Evolutionary conservation across 352 stramenopile species (phyloP).

Genomic region (Phytophthora litchii): DNA sequence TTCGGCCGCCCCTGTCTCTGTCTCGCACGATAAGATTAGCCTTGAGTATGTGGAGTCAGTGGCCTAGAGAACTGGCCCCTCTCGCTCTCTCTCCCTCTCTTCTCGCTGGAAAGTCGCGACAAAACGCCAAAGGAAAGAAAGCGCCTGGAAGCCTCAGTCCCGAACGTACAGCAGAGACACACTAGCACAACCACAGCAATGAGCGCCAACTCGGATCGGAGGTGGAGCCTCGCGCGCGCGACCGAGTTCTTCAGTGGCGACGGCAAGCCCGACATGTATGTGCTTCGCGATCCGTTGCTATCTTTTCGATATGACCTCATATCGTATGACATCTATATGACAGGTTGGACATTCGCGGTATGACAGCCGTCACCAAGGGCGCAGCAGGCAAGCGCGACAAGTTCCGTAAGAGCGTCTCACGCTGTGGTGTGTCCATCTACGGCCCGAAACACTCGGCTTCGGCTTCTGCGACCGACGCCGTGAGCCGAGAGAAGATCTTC

Average conservation of each 20-base stretch:
- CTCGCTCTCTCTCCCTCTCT: slow-evolving; percentile 35
- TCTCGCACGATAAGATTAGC: slow-evolving; percentile 18
- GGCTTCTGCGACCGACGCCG: slow-evolving; percentile 24
- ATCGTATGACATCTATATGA: not conserved
- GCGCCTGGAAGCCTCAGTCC: slow-evolving; percentile 20
- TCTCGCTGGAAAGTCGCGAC: slow-evolving; percentile 37
- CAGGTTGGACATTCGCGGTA: slow-evolving; percentile 86
- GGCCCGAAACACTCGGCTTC: slow-evolving; percentile 77
- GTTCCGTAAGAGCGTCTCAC: slow-evolving; percentile 87
- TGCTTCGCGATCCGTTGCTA: not conserved
- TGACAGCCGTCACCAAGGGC: slow-evolving; percentile 87
- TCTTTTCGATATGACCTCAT: not conserved
- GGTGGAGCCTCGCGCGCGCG: slow-evolving; percentile 86
- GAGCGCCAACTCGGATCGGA: slow-evolving; percentile 67
- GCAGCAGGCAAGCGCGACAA: slow-evolving; percentile 87
- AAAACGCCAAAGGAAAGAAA: slow-evolving; percentile 41
- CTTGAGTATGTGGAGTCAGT: slow-evolving; percentile 30
- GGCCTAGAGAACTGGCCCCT: slow-evolving; percentile 17
- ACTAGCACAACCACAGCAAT: slow-evolving; percentile 21
- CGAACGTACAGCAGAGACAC: not conserved
- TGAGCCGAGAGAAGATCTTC: slow-evolving; percentile 79
- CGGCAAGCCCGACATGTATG: slow-evolving; percentile 87
- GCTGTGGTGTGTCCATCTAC: slow-evolving; percentile 88
- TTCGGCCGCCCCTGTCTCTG: slow-evolving; percentile 23
- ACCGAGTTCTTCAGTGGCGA: slow-evolving; percentile 90